Evolutionary conservation across 164 flowering plant species (phyloP), one percentile per base, ranked within the genome.

Genomic region (Taxillus chinensis): DNA sequence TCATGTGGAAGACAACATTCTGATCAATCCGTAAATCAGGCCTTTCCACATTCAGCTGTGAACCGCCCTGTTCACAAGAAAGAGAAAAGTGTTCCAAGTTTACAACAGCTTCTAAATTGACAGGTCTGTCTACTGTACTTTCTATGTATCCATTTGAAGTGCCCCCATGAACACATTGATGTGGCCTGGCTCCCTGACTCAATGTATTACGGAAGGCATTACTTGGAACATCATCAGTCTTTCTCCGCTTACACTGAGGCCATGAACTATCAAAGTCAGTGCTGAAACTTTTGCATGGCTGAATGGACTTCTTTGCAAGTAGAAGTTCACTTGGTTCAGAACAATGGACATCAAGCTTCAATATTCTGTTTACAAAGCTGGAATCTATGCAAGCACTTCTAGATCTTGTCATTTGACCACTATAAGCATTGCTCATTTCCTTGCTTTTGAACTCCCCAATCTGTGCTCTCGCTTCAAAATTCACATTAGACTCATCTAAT

Each of bases 231-330:
- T 42, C 45, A 37, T 73, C 78, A 55, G 73, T 62, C 74, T 72
- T 85, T 68, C 81, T 78, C 63, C 80, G 73, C 74, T 85, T 83
- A 72, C 15, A 16, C 70, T 67, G 79, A 68, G 82, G 84, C 80
- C 78, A 77, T 58, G 87, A 77, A 53, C 59, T 64, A 61, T 70
- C 73, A 64, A 45, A 37, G 27, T 60, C 55, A 55, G 38, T 39
- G 41, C 41, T 67, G 39, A 42, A 58, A 56, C 59, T 50, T 60
- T 45, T 63, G 45, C 60, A 62, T 37, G 41, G 41, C 27, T 53
- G 55, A 5, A 59, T 15, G 42, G 65, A 63, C 37, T 64, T 75
- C 50, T 50, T 55, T 39, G 54, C 52, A 48, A 12, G 45, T 39
- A 41, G 60, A 52, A 53, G n/a, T 39, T 64, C 78, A 49, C 59